These are phyloP conservation scores for Cladosporium sp. DNA, from an alignment of 2,329 filamentous ascomycete species.

Conservation along the genomic window DNA sequence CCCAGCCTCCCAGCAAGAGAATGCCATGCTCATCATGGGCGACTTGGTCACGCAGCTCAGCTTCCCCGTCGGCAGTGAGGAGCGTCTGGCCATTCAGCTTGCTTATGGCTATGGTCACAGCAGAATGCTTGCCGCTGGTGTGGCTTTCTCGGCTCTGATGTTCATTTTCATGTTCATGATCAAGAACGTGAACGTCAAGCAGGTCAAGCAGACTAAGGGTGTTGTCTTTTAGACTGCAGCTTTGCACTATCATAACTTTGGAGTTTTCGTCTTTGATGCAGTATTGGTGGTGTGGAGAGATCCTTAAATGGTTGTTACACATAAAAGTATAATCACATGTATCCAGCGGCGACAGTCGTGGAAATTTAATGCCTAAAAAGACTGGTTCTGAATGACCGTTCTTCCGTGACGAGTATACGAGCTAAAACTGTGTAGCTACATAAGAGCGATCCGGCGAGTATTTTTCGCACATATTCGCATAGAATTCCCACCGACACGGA, in stretches of 20 bases:
- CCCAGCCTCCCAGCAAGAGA: conserved; percentile 23
- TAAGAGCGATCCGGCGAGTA: too few relatives aligned
- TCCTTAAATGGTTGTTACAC: too few relatives aligned
- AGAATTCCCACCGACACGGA: too few relatives aligned
- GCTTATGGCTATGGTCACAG: conserved; percentile 47
- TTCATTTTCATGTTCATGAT: conserved; percentile 29
- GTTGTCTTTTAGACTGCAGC: conserved; percentile 24
- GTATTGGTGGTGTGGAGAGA: too few relatives aligned
- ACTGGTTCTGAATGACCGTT: too few relatives aligned
- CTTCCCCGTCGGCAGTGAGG: conserved; percentile 40
- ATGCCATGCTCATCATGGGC: conserved; percentile 31
- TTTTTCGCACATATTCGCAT: too few relatives aligned
- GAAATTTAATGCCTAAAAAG: too few relatives aligned
- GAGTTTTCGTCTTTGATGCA: too few relatives aligned
- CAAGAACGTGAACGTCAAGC: conserved; percentile 32
- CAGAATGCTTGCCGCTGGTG: conserved; percentile 37
- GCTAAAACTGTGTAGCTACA: too few relatives aligned
- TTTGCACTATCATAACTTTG: background rate
- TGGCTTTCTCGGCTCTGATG: conserved; percentile 27
- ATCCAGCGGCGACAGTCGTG: too few relatives aligned
- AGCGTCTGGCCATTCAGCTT: conserved; percentile 42
- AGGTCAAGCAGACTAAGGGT: conserved; percentile 33
- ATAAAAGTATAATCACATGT: too few relatives aligned
- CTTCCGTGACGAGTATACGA: too few relatives aligned
- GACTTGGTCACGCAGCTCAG: conserved; percentile 34